Base-by-base conservation (phyloP, 176 grass and related monocot species). In the Oryza nivara region DNA sequence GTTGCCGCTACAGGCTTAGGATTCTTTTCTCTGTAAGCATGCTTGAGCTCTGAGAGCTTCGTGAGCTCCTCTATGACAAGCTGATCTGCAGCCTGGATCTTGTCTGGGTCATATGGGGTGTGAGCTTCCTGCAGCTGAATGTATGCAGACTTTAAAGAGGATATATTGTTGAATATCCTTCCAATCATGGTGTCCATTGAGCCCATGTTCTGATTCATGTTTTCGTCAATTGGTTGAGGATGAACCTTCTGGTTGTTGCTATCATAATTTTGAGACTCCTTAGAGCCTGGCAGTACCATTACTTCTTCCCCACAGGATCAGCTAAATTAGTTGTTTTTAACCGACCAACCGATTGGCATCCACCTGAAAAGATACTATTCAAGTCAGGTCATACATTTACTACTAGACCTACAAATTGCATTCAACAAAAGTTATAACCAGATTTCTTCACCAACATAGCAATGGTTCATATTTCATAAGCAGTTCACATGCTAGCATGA, bases 71-170 rank as follows among this genome's bases (percentile, higher is more conserved):
- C 91, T 75, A 99, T 94, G 82, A 99, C 93, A 77, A 98, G 89
- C 75, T 91, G 93, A 88, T 98, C 96, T 41, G 96, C 91, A 6
- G 56, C 86, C 76, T 93, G 96, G 80, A 98, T 98, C 77, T 88
- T 91, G 76, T 93, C 96, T 35, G 96, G 91, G 54, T 98, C 96
- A 44, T 98, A 98, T 49, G 96, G 96, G 23, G 95, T 98, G 83
- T 98, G 95, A 7, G 96, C 96, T 88, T 95, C 89, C 86, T 98
- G 96, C 80, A 98, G 91, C 74, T 95, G 87, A 69, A 98, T 95
- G 68, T 98, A 98, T 76, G 96, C 91, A 23, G 91, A 28, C 80
- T 98, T 98, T 46, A 98, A 88, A 78, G 92, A 98, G 83, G 96
- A 98, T 81, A 98, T 95, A 77, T 98, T 95, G 65, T 68, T 89